Evolutionary conservation across 768 basidiomycete species (phyloP), one percentile per base, ranked within the genome.

Genomic region (Naganishia kalamii): DNA sequence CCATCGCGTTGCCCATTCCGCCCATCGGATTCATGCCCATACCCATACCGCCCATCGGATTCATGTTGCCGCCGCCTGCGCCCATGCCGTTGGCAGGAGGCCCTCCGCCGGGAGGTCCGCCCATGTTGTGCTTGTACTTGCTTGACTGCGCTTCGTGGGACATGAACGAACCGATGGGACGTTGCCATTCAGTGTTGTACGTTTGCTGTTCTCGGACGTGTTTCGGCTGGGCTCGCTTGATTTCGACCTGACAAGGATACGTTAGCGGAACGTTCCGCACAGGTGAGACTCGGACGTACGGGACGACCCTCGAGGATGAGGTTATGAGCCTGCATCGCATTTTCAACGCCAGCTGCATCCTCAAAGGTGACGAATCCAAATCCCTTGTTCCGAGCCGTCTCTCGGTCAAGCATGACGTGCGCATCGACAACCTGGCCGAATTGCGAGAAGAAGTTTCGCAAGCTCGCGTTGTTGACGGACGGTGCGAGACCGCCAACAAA

Each of bases 331-430:
- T 87, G 88, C 51, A 99, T 85, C 75, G 92, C 88, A 40, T 87
- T 87, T 67, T 91, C 88, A 23, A 93, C 90, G 70, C 88, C 86
- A n/a, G 87, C 88, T 67, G 90, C 88, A 75, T 92, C 88, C 44
- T 79, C 81, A 73, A 97, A 94, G 0, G 92, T 94, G 12, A 98
- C 90, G 29, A 68, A 68, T 0, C 66, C 66, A 47, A 68, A 68
- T 1, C 66, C 66, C 57, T 68, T 68, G 62, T 51, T 63, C 52
- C 92, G 81, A 27, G 89, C 88, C 3, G 92, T 92, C 78, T 97
- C 92, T 47, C 92, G 87, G 79, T 99, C 96, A 70, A 96, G 83
- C 96, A 98, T 99, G 70, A 99, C 92, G 0, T 94, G 98, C 48
- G 94, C 92, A 77, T 99, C 94, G 72, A 96, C 88, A 69, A 99